Evolutionary conservation across 176 grass and related monocot species (phyloP).

Genomic region (Calamus simplicifolius): DNA sequence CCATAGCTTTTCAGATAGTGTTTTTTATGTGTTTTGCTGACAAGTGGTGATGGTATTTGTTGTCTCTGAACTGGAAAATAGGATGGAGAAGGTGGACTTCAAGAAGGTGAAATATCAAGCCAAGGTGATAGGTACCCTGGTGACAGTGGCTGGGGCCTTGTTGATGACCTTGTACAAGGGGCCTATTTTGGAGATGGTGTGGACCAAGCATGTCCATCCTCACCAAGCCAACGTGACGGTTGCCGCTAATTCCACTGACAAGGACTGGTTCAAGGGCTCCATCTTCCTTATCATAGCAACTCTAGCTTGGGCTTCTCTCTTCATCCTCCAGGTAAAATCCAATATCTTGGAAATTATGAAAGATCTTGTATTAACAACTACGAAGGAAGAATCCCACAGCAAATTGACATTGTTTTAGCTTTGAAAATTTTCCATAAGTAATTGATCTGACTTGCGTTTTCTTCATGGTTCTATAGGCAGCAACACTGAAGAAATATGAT

Average conservation of each 20-base stretch:
- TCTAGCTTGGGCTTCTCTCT: slow-evolving; percentile 11
- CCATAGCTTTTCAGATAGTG: too few species aligned
- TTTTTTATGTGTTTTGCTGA: too few species aligned
- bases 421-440: not conserved
- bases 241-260: not conserved
- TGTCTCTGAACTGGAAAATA: not conserved
- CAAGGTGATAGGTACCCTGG: slow-evolving; percentile 10
- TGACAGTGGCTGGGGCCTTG: slow-evolving; percentile 18
- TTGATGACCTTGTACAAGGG: slow-evolving; percentile 17
- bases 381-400: too few species aligned
- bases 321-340: slow-evolving; percentile 8
- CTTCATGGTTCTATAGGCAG: slow-evolving; percentile 1
- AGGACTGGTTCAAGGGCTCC: slow-evolving; percentile 10
- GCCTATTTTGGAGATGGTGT: slow-evolving; percentile 7
- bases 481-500: slow-evolving; percentile 2
- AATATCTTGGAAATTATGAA: too few species aligned
- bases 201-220: not conserved
- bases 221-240: not conserved
- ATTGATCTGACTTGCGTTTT: not conserved
- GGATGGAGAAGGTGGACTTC: slow-evolving; percentile 20
- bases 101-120: slow-evolving; percentile 12
- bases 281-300: slow-evolving; percentile 19
- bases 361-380: too few species aligned
- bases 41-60: too few species aligned
- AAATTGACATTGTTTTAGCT: too few species aligned